Evolutionary conservation across 2,329 filamentous ascomycete genomes (phyloP).

Genomic region (Apiospora marii): DNA sequence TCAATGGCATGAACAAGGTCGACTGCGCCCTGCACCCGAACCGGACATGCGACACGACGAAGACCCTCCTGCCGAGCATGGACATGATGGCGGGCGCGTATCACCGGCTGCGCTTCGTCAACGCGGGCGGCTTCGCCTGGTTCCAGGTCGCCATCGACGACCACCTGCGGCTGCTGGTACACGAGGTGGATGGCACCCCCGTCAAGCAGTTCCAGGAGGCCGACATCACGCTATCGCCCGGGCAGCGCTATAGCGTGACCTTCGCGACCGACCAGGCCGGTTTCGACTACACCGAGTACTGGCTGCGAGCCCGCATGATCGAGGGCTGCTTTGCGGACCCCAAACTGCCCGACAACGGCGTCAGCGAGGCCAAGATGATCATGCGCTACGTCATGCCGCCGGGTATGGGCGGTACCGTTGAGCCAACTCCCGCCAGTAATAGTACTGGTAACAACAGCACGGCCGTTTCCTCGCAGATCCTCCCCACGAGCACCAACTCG

Average conservation of each 20-base stretch:
- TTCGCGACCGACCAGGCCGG: constrained; percentile 66
- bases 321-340: constrained; percentile 66
- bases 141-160: constrained; percentile 77
- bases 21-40: constrained; percentile 48
- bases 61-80: constrained; percentile 49
- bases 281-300: constrained; percentile 62
- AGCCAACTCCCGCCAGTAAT: not conserved
- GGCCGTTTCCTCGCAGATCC: constrained; percentile 36
- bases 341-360: constrained; percentile 50
- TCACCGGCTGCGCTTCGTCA: constrained; percentile 73
- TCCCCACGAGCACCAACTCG: constrained; percentile 48
- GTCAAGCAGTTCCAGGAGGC: constrained; percentile 66
- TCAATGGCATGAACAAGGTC: constrained; percentile 52
- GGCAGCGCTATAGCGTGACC: constrained; percentile 75
- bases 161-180: constrained; percentile 61
- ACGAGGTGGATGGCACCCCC: constrained; percentile 75
- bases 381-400: constrained; percentile 50
- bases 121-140: constrained; percentile 74
- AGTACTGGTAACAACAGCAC: constrained; percentile 50
- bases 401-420: constrained; percentile 24
- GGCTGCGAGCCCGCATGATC: constrained; percentile 70
- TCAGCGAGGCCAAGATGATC: constrained; percentile 56
- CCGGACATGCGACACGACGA: constrained; percentile 54
- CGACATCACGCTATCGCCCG: constrained; percentile 71
- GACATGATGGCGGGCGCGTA: constrained; percentile 60